These are phyloP conservation scores for Fraxinus sp. DNA, from an alignment of 305 asterid genomes.

Conservation along the genomic window DNA sequence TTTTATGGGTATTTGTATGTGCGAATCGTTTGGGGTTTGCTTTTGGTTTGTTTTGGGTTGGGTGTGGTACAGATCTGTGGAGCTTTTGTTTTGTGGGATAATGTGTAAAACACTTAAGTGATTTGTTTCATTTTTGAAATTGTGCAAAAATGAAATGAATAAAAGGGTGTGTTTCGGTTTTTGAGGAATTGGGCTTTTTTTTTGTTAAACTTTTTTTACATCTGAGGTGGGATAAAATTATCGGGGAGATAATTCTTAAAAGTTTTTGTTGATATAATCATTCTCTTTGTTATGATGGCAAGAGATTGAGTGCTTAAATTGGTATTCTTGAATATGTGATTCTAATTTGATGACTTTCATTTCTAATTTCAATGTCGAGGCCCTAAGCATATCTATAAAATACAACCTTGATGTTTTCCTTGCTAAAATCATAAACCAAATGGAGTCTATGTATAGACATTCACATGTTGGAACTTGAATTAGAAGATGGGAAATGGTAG, in stretches of 20 bases:
- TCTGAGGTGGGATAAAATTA: background rate
- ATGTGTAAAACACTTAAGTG: no score
- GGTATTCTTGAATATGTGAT: background rate
- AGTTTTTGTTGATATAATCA: background rate
- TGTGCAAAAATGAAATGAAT: no score
- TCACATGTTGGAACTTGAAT: background rate
- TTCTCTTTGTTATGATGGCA: background rate
- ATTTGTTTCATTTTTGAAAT: no score
- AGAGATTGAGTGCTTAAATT: background rate
- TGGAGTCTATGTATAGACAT: background rate
- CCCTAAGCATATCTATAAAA: background rate
- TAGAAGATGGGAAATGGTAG: background rate
- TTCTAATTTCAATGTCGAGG: background rate
- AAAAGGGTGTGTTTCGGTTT: no score
- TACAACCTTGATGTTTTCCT: background rate
- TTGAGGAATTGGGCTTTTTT: no score
- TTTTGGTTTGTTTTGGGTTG: background rate
- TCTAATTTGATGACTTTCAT: background rate
- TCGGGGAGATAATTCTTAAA: background rate
- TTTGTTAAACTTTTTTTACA: no score
- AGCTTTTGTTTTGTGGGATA: background rate
- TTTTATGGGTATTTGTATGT: background rate
- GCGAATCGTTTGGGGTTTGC: background rate
- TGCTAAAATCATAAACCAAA: background rate
- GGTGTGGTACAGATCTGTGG: slow-evolving; percentile 18